Evolutionary conservation across 148 eudicot species (phyloP).

Genomic region (Silene latifolia): DNA sequence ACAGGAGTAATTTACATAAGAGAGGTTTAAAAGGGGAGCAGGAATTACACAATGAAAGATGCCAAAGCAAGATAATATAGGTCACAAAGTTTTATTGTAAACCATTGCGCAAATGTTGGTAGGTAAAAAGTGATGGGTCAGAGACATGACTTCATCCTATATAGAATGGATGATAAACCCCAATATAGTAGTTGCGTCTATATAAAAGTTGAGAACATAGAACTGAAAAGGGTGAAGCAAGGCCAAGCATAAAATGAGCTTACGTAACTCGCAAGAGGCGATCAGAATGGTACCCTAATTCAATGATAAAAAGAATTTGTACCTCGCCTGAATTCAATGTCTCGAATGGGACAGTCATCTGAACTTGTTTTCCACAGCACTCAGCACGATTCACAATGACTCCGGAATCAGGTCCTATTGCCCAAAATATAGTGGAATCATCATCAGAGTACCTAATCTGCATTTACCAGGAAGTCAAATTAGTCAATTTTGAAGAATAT

Average conservation of each 20-base stretch:
- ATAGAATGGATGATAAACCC: not conserved
- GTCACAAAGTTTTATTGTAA: not conserved
- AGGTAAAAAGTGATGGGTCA: not conserved
- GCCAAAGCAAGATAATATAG: not conserved
- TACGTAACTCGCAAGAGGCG: not conserved
- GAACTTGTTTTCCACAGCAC: conserved; percentile 69
- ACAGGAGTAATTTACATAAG: not conserved
- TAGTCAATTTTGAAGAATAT: not conserved
- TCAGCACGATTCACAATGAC: conserved; percentile 68
- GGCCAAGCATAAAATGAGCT: not conserved
- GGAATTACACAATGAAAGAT: not conserved
- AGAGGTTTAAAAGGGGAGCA: not conserved
- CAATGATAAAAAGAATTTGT: conserved; percentile 1
- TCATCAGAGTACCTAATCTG: conserved; percentile 75
- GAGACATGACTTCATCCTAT: not conserved
- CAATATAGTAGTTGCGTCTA: not conserved
- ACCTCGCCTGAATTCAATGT: conserved; percentile 71
- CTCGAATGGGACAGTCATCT: conserved; percentile 87
- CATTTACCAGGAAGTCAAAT: conserved; percentile 9
- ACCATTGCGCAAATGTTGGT: not conserved
- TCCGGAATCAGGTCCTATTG: conserved; percentile 69
- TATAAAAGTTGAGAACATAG: conserved; percentile 5
- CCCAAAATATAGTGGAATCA: conserved; percentile 92
- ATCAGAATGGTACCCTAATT: too few relatives aligned
- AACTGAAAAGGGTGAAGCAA: not conserved